Evolutionary conservation across 2,329 filamentous ascomycete genomes (phyloP), one percentile per base, ranked within the genome.

Genomic region (Fusarium brachygibbosum): DNA sequence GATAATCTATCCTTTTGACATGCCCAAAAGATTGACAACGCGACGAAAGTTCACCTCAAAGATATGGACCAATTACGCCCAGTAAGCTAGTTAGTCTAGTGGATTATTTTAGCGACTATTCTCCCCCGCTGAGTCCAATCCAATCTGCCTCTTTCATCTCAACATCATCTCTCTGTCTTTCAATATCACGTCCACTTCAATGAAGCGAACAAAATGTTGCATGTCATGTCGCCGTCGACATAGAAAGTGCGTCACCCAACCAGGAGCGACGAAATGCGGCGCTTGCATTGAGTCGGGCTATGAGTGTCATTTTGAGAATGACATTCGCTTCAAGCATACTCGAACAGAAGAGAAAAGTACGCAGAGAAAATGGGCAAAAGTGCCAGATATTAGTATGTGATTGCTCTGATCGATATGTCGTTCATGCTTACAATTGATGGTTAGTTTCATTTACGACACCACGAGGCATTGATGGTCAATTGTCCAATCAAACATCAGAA

Each of bases 251-350:
- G 56, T 62, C 6, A 38, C 46, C 0, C 45, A 53, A 0, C 38
- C 56, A 0, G 45, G 58, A 0, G 38, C 58, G 0, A 45, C 45
- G 0, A 25, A 45, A 8, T 62, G 58, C 10, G 56, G 56, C 3
- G 41, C 56, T 1, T 62, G 58, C 7, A 31, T 61, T 12, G 58
- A 62, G 28, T 52, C 57, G 0, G 56, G 56, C 0, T 31, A 53
- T 11, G 31, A 62, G 0, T 62, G 58, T 14, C 32, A 8, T 0
- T 62, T 62, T 19, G 58, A 62, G 6, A 61, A 38, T 29, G 56
- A 34, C 16, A 45, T 62, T 53, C 56, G 56, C 1, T 62, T 62
- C 32, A 62, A 61, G n/a, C 46, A 61, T 23, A 45, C 2, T 21
- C 41, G 45, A 0, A 5, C 41, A 34, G 29, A 40, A 3, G 2